These are phyloP conservation scores for Beverwykella pulmonaria DNA, from an alignment of 495 filamentous ascomycete species.

Conservation along the genomic window DNA sequence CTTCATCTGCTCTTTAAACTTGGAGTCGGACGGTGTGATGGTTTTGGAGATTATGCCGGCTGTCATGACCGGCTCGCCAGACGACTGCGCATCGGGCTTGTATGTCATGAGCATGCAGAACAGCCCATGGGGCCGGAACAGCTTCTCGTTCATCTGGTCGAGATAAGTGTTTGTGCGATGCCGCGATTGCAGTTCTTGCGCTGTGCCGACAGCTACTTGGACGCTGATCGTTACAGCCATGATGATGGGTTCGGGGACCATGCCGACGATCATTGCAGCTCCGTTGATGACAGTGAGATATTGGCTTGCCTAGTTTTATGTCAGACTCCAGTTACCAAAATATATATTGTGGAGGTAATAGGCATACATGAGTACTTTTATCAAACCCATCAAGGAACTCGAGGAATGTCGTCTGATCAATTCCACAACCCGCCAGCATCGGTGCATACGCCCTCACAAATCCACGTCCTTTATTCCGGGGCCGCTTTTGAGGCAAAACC, in stretches of 20 bases:
- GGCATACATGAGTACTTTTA: slow-evolving; percentile 45
- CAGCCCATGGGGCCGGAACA: slow-evolving; percentile 62
- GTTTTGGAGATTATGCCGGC: slow-evolving; percentile 1
- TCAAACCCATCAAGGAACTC: slow-evolving; percentile 55
- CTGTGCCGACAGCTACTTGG: slow-evolving; percentile 47
- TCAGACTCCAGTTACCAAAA: neutral
- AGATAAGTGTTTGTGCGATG: slow-evolving; percentile 59
- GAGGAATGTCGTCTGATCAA: slow-evolving; percentile 57
- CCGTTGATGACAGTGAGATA: slow-evolving; percentile 32
- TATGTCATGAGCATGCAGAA: slow-evolving; percentile 65
- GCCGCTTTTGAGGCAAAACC: slow-evolving; percentile 55
- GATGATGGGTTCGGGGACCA: slow-evolving; percentile 50
- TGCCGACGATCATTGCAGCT: slow-evolving; percentile 27
- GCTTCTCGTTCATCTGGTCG: slow-evolving; percentile 58
- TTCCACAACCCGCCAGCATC: slow-evolving; percentile 52
- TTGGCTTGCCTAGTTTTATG: slow-evolving; percentile 24
- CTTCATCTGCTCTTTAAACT: slow-evolving; percentile 45
- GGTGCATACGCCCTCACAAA: slow-evolving; percentile 59
- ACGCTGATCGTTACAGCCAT: slow-evolving; percentile 52
- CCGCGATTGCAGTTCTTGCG: slow-evolving; percentile 40
- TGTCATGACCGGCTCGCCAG: slow-evolving; percentile 31
- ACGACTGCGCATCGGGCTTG: slow-evolving; percentile 49
- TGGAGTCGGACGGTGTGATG: neutral
- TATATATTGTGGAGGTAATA: too few species aligned
- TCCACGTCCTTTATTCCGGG: slow-evolving; percentile 48